Evolutionary conservation across 2,329 filamentous ascomycete species (phyloP), one percentile per base, ranked within the genome.

Genomic region (Knufia petricola): DNA sequence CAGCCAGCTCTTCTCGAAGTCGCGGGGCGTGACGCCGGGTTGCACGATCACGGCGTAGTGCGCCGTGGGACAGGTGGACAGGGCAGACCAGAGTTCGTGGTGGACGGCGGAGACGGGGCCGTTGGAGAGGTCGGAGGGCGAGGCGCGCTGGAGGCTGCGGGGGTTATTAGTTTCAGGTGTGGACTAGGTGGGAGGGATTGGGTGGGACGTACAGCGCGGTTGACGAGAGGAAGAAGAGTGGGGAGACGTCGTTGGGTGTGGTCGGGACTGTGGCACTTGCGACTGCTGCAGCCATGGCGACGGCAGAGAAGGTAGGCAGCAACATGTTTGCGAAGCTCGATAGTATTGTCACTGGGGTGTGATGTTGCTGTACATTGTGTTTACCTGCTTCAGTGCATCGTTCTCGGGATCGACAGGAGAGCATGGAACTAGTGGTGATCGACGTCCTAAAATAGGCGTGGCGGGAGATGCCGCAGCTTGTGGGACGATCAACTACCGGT

Each of bases 161-260:
- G 26, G 6, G 26, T 6, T 28, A 12, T 28, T 28, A 26, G 13
- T 7, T 26, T n/a, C n/a, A n/a, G 13, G 23, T 42, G 39, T 26
- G n/a, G 21, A 20, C 19, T 42, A 26, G 23, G 21, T 3, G 39
- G 7, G 21, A 19, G 39, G n/a, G 20, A 19, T 12, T n/a, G 6
- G 17, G 13, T 19, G 39, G n/a, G 13, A n/a, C 39, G 4, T 42
- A 28, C 39, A 26, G 39, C n/a, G 39, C 39, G 21, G 39, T 42
- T 26, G 39, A 42, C 20, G 39, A 42, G 21, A 42, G n/a, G 19
- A 42, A 42, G 39, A 42, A 42, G 13, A 42, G n/a, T 3, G 39
- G 39, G n/a, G 39, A 42, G 13, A 42, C 28, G 10, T 26, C 39
- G 6, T n/a, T n/a, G n/a, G n/a, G n/a, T 28, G 26, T 28, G 26